Evolutionary conservation across 345 rosid species (phyloP).

Genomic region (Angophora floribunda): DNA sequence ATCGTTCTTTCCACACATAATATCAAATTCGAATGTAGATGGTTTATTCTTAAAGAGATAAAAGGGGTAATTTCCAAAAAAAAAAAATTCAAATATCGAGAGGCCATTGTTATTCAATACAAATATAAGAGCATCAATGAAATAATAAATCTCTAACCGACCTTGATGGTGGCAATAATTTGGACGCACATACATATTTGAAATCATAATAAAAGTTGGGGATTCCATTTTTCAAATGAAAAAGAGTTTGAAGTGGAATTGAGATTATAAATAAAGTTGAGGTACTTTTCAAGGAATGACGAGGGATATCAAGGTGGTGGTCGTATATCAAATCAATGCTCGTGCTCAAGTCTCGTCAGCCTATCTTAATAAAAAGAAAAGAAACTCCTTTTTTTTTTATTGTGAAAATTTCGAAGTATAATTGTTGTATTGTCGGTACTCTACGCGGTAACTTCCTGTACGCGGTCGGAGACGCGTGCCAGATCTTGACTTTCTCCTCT

Average conservation of each 20-base stretch:
- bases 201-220: not conserved
- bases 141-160: not conserved
- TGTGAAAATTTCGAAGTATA: not conserved
- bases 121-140: not conserved
- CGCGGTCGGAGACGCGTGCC: not conserved
- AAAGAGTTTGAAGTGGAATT: not conserved
- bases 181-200: not conserved
- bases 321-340: not conserved
- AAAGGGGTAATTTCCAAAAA: not conserved
- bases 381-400: not conserved
- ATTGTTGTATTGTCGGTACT: not conserved
- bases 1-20: too few species aligned
- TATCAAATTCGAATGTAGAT: not conserved
- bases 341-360: not conserved
- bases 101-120: not conserved
- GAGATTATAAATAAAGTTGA: not conserved
- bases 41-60: not conserved
- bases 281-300: not conserved
- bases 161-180: accelerated
- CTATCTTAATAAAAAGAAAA: not conserved
- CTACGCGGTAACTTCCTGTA: not conserved
- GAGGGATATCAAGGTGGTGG: not conserved
- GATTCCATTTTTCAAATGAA: not conserved
- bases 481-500: not conserved
- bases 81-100: too few species aligned